Evolutionary conservation across 2,329 filamentous ascomycete species (phyloP).

Genomic region (Aspergillus japonicus): DNA sequence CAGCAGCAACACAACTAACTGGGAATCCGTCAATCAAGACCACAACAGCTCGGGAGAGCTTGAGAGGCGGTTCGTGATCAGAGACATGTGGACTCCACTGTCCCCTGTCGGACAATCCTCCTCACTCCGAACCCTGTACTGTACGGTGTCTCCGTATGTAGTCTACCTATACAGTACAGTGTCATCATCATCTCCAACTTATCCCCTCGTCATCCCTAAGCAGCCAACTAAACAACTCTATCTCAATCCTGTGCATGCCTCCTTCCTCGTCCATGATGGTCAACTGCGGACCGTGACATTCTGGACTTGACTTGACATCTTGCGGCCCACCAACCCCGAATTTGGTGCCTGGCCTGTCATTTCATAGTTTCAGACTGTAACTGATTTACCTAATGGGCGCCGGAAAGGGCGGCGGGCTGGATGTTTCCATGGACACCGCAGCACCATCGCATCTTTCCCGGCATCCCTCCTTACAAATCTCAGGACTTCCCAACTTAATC

Average conservation of each 20-base stretch:
- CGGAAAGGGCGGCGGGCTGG: not conserved
- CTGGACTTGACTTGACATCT: not conserved
- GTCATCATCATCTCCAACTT: not conserved
- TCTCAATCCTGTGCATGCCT: not conserved
- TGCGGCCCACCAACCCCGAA: not conserved
- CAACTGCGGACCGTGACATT: not conserved
- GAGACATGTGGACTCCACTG: slow-evolving; percentile 1
- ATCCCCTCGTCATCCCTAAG: not conserved
- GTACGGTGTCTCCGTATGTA: too few species aligned
- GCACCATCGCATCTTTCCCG: not conserved
- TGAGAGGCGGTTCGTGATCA: not conserved
- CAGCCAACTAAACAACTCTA: not conserved
- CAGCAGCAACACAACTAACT: not conserved
- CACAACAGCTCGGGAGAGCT: not conserved
- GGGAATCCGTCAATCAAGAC: too few species aligned
- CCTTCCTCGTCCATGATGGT: not conserved
- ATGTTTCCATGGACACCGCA: not conserved
- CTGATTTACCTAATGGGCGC: not conserved
- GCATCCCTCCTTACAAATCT: not conserved
- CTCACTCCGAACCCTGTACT: not conserved
- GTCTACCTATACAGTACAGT: not conserved
- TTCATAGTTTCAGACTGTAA: not conserved
- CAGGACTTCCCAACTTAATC: not conserved
- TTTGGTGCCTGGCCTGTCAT: not conserved
- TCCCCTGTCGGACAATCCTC: not conserved